A percentile compares a stretch with the other conserved stretches of the same genome.
Evolutionary conservation across 768 basidiomycete species (phyloP).

Genomic region (Pleurotus eryngii): DNA sequence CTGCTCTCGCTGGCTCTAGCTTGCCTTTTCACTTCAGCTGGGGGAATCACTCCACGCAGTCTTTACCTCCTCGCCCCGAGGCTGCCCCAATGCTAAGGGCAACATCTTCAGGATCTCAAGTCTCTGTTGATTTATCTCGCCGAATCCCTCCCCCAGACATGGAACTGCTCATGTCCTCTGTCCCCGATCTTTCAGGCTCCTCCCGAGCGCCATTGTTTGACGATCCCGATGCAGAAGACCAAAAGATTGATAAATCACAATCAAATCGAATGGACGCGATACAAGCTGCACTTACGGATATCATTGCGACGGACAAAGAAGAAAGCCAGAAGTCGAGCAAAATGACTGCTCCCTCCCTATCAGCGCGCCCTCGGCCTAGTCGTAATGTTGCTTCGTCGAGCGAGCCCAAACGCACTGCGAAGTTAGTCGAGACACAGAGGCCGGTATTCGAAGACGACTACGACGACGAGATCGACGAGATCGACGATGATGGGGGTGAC

Average conservation of each 20-base stretch:
- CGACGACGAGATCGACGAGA: conserved; percentile 48
- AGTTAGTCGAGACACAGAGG: conserved; percentile 22
- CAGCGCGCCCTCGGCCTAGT: neutral
- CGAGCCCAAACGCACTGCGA: conserved; percentile 7
- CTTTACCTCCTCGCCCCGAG: conserved; percentile 23
- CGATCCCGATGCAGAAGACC: conserved; percentile 70
- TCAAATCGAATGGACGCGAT: conserved; percentile 88
- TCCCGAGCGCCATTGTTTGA: conserved; percentile 76
- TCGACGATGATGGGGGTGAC: conserved; percentile 37
- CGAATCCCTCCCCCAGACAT: conserved; percentile 53
- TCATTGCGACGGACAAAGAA: conserved; percentile 82
- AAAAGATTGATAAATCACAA: conserved; percentile 58
- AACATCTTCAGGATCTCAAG: conserved; percentile 35
- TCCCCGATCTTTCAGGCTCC: conserved; percentile 47
- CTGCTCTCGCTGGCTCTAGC: conserved; percentile 11
- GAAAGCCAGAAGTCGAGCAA: conserved; percentile 17
- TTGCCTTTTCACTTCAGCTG: conserved; percentile 8
- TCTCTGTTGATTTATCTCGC: conserved; percentile 26
- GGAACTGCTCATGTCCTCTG: conserved; percentile 79
- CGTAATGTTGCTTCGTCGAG: neutral
- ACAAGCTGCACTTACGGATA: conserved; percentile 92
- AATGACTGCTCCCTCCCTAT: neutral
- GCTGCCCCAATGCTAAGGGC: conserved; percentile 32
- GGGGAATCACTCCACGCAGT: conserved; percentile 7
- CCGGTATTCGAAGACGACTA: conserved; percentile 43